phyloP scores from a whole-genome alignment of 2,329 filamentous ascomycete genomes.

The Fragosphaeria purpurea region DNA sequence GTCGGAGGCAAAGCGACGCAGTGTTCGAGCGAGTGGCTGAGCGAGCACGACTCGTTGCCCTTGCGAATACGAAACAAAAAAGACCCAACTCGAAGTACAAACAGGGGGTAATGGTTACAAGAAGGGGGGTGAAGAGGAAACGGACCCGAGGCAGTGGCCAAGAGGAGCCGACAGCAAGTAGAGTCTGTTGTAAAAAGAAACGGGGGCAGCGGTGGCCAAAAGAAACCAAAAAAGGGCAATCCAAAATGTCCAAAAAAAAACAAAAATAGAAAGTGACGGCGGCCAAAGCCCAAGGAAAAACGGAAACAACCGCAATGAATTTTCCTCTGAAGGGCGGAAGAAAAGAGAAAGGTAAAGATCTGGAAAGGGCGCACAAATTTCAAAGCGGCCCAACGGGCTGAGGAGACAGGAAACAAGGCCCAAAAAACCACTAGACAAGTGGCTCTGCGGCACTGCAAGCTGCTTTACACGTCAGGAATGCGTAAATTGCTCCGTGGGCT shows the following conservation, averaged over 20 bases:
- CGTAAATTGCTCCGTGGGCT: too few species aligned
- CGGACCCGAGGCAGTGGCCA: conserved; percentile 4
- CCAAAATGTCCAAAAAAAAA: background rate
- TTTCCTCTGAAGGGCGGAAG: too few species aligned
- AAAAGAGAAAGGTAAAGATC: too few species aligned
- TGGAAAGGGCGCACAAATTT: too few species aligned
- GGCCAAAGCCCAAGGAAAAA: too few species aligned
- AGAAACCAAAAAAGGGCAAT: background rate
- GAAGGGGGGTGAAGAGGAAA: background rate
- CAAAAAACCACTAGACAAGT: too few species aligned
- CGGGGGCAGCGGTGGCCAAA: background rate
- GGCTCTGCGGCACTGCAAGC: too few species aligned
- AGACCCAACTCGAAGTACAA: background rate
- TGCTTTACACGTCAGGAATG: too few species aligned
- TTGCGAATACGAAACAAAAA: conserved; percentile 2
- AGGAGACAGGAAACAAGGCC: too few species aligned
- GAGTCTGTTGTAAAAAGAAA: conserved; percentile 5
- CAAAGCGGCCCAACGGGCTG: too few species aligned
- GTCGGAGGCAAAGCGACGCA: conserved; percentile 6
- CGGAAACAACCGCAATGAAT: too few species aligned
- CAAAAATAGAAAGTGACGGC: background rate
- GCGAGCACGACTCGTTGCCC: conserved; percentile 8
- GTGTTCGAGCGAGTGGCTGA: conserved; percentile 10
- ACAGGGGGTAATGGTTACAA: background rate
- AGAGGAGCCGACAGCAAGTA: background rate